phyloP scores from a whole-genome alignment of 2,329 filamentous ascomycete species.

The Venturiaceae sp. region DNA sequence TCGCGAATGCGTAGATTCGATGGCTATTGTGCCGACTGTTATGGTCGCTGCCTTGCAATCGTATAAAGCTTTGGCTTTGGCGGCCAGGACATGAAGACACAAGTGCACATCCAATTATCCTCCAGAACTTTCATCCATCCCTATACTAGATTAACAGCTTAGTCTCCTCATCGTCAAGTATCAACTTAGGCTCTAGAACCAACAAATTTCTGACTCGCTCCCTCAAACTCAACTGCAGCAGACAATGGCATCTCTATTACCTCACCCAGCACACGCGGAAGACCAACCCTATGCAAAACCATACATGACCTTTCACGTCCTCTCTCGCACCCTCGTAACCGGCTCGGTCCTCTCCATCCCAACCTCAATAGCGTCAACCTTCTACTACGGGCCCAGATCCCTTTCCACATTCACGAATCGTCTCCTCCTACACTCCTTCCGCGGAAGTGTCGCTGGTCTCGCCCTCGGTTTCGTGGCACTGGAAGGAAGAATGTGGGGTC shows the following conservation, averaged over 20 bases:
- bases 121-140: too few relatives aligned
- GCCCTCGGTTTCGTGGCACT: slow-evolving; percentile 36
- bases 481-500: slow-evolving; percentile 42
- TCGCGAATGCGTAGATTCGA: too few relatives aligned
- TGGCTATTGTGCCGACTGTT: too few relatives aligned
- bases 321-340: slow-evolving; percentile 44
- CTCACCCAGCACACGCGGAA: slow-evolving; percentile 50
- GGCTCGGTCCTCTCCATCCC: slow-evolving; percentile 40
- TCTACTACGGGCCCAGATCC: slow-evolving; percentile 16
- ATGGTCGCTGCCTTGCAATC: too few relatives aligned
- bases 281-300: slow-evolving; percentile 47
- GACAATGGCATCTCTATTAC: slow-evolving; percentile 46
- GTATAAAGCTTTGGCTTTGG: too few relatives aligned
- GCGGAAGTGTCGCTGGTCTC: slow-evolving; percentile 35
- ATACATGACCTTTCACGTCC: slow-evolving; percentile 51
- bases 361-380: slow-evolving; percentile 21
- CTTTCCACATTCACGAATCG: slow-evolving; percentile 17
- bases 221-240: too few relatives aligned
- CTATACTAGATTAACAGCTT: too few relatives aligned
- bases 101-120: too few relatives aligned
- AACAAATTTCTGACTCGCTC: too few relatives aligned
- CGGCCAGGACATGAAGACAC: too few relatives aligned
- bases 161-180: too few relatives aligned
- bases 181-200: too few relatives aligned
- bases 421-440: slow-evolving; percentile 35